Evolutionary conservation across 139 green algal genomes (phyloP), one percentile per base, ranked within the genome.

Genomic region (Chlorella sp.): DNA sequence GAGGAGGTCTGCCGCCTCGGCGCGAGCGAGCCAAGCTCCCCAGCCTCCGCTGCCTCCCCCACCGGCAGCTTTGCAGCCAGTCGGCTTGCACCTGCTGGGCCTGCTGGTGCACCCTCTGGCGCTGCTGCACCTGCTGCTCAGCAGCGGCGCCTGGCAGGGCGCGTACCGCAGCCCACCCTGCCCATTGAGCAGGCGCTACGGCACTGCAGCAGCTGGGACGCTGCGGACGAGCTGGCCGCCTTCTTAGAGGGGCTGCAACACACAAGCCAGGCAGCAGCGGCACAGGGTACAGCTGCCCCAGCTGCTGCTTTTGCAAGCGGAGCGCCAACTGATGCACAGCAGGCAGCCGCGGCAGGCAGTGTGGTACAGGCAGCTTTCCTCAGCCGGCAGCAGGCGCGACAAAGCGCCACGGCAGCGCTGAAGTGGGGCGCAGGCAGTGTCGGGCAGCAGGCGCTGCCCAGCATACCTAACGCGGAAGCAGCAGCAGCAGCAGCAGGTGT

Each of bases 381-480:
- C 11, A 83, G 77, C 77, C 38, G 77, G 30, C 26, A 40, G 30
- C 58, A 73, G 60, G 77, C 77, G 28, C 77, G 77, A 26, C 38
- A 22, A 30, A 74, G 41, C 16, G 77, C 77, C 28, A 32, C 30
- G 4, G 77, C 60, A 1, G 77, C 77, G 1, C 28, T 83, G 77
- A 60, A 58, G 28, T 19, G 40, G 19, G 38, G 22, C 22, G 51
- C 51, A 60, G 51, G 51, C 51, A 24, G 14, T 60, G 51, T 16
- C 22, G 14, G 51, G 51, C 51, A 60, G 51, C 51, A 60, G 4
- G 51, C 51, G 9, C 43, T 62, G 73, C 41, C 73, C 73, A 40
- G 26, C 68, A 28, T 43, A 44, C 68, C 68, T 51, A 16, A 28
- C 3, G 4, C 34, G 30, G 36, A 7, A 3, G 14, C 13, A 26